Evolutionary conservation across 2,329 filamentous ascomycete genomes (phyloP).

Genomic region (Talaromyces sp.): DNA sequence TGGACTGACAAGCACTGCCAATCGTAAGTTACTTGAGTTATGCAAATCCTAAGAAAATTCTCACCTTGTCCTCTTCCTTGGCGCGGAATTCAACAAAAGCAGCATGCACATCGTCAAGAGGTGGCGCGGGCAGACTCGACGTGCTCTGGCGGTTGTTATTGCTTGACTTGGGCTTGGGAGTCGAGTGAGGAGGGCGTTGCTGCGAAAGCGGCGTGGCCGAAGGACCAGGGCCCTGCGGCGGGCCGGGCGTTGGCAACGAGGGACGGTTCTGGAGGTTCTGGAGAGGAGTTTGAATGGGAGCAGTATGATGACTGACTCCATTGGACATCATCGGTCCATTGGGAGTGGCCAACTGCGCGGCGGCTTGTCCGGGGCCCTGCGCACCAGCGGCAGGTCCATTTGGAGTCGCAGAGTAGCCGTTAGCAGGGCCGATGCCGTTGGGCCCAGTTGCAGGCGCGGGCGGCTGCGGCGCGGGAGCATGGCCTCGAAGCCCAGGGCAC

Average conservation of each 20-base stretch:
- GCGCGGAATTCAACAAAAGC: slow-evolving; percentile 45
- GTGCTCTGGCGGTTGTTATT: slow-evolving; percentile 25
- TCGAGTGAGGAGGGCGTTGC: slow-evolving; percentile 22
- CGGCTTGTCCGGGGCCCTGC: slow-evolving; percentile 25
- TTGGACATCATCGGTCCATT: slow-evolving; percentile 41
- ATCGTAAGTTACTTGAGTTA: slow-evolving; percentile 6
- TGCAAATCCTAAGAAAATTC: not conserved
- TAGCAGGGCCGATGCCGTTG: slow-evolving; percentile 36
- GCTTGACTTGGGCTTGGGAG: slow-evolving; percentile 4
- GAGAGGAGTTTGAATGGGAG: slow-evolving; percentile 38
- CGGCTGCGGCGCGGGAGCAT: slow-evolving; percentile 39
- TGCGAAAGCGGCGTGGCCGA: slow-evolving; percentile 26
- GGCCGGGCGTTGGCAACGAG: slow-evolving; percentile 33
- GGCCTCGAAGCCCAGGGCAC: slow-evolving; percentile 44
- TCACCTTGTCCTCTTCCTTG: slow-evolving; percentile 43
- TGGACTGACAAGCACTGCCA: slow-evolving; percentile 43
- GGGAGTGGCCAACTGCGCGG: slow-evolving; percentile 33
- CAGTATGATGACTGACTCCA: slow-evolving; percentile 36
- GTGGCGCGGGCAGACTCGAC: slow-evolving; percentile 41
- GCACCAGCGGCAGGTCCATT: slow-evolving; percentile 30
- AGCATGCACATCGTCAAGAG: slow-evolving; percentile 45
- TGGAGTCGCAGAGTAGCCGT: slow-evolving; percentile 40
- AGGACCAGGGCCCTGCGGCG: slow-evolving; percentile 23
- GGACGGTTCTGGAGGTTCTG: slow-evolving; percentile 35
- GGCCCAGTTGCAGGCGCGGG: slow-evolving; percentile 31